Evolutionary conservation across 1,284 basidiomycete species (phyloP), one percentile per base, ranked within the genome.

Genomic region (Puccinia brachypodii): DNA sequence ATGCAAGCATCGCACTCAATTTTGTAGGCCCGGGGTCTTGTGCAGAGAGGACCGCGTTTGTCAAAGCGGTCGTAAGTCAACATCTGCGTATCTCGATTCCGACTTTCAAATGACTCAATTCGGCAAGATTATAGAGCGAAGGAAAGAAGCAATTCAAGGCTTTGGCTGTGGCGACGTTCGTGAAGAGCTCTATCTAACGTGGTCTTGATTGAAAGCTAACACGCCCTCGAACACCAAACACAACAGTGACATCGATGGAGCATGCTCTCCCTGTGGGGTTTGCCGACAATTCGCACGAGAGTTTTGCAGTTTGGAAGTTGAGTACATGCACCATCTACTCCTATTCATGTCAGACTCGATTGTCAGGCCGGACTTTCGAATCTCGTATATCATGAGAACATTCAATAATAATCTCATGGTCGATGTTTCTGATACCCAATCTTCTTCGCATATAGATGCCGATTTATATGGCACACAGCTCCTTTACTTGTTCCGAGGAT

Each of bases 41-140:
- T 66, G 80, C 80, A 3, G 80, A 81, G 56, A 64, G 80, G 40
- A 81, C 80, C 33, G 80, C 80, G 28, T 75, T 81, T 69, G 80
- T 74, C 16, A 81, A 81, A 60, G 80, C 80, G 16, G 64, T 81
- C 25, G 80, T 81, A 50, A 75, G 69, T 64, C n/a, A n/a, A n/a
- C n/a, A 33, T 6, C 16, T 72, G 3, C 33, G 11, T 47, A 2
- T 47, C 31, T 40, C 11, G n/a, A n/a, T n/a, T 76, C 33, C 1
- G 11, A 19, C 50, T 50, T 40, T 31, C 31, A 3, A 28, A 25
- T 31, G 62, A 66, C 40, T 28, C 4, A 28, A 6, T 25, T 78
- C 58, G 22, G 42, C 13, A n/a, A 36, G 14, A 73, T 56, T 16
- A 36, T 56, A 81, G 80, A 81, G 80, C 50, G 80, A 81, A 44